phyloP scores from a whole-genome alignment of 306 rosid genomes.

The Delonix regia region DNA sequence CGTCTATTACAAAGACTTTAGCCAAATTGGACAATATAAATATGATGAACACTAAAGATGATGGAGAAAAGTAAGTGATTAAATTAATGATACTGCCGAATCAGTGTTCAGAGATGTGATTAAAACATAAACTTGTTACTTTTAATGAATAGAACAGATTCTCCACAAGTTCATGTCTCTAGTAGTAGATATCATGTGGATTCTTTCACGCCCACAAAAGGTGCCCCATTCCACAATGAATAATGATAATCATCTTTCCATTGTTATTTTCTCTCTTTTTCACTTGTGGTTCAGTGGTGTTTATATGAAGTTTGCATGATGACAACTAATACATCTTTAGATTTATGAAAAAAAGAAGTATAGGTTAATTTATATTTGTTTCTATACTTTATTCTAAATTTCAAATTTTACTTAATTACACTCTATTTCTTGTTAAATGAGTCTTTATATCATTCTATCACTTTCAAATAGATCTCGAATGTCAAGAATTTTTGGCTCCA shows the following conservation, averaged over 20 bases:
- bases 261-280: slow-evolving; percentile 4
- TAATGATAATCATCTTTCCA: slow-evolving; percentile 28
- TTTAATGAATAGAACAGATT: slow-evolving; percentile 45
- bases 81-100: slow-evolving; percentile 40
- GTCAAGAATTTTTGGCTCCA: too few species aligned
- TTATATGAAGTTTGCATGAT: background rate
- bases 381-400: too few species aligned
- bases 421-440: too few species aligned
- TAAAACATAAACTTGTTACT: slow-evolving; percentile 32
- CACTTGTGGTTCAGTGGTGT: background rate
- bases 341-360: too few species aligned
- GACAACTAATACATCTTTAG: background rate
- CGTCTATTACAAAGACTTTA: background rate
- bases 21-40: slow-evolving; percentile 2
- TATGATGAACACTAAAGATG: slow-evolving; percentile 25
- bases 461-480: too few species aligned
- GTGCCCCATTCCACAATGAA: slow-evolving; percentile 27
- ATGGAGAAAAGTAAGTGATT: slow-evolving; percentile 33
- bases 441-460: too few species aligned
- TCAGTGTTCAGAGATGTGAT: slow-evolving; percentile 51
- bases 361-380: too few species aligned
- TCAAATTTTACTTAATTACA: too few species aligned
- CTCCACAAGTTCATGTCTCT: slow-evolving; percentile 54
- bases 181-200: slow-evolving; percentile 29
- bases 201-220: slow-evolving; percentile 32